phyloP scores from a whole-genome alignment of 2,329 filamentous ascomycete genomes.

The Diaporthe sp. region DNA sequence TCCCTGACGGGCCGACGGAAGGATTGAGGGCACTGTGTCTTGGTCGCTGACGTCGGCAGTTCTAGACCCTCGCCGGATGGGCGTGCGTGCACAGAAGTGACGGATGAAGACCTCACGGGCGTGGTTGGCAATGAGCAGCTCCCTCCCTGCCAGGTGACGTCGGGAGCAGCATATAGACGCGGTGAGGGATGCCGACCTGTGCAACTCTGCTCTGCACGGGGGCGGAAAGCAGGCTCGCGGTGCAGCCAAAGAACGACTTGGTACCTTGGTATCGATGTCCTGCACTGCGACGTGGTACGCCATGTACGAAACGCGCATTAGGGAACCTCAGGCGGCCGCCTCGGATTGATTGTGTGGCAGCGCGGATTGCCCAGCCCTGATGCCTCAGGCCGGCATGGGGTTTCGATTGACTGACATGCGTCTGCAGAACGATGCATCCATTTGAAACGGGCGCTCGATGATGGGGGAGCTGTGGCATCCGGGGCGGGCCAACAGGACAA shows the following conservation, averaged over 20 bases:
- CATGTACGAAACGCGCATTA: constrained; percentile 24
- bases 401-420: constrained; percentile 10
- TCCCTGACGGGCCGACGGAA: constrained; percentile 19
- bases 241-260: not conserved
- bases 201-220: not conserved
- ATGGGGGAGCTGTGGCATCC: not conserved
- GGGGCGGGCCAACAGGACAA: not conserved
- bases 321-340: constrained; percentile 15
- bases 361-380: not conserved
- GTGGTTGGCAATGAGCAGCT: not conserved
- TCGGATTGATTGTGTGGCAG: constrained; percentile 12
- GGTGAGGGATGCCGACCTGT: not conserved
- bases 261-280: constrained; percentile 4
- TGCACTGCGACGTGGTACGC: constrained; percentile 13
- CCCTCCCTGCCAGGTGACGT: not conserved
- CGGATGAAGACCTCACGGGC: not conserved
- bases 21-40: not conserved
- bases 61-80: constrained; percentile 3
- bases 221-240: not conserved
- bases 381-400: constrained; percentile 4
- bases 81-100: not conserved
- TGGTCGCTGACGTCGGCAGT: constrained; percentile 17
- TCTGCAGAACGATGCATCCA: constrained; percentile 16
- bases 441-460: constrained; percentile 10
- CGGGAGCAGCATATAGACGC: not conserved